Base-by-base conservation (phyloP, 768 basidiomycete genomes). In the Hemileccinum impolitum region DNA sequence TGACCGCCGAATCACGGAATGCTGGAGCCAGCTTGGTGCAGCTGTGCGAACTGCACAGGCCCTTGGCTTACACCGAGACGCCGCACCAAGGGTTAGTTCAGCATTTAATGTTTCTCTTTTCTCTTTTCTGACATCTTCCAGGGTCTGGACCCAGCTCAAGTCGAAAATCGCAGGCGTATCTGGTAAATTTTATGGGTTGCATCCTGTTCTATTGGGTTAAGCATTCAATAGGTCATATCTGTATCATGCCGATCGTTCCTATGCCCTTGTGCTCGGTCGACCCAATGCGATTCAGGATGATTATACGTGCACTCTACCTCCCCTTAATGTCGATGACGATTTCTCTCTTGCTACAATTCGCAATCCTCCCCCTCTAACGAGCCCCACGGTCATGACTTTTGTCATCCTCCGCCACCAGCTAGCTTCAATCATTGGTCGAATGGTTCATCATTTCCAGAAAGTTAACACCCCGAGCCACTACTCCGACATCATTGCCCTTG, bases 21-120 rank as follows among this genome's bases (percentile, higher is more conserved):
- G 93, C 60, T 97, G 94, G 92, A 92, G 90, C 64, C 92, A 95
- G 60, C 75, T 97, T 15, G 94, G 94, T 31, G 93, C 94, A 6
- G 91, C 91, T 41, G 85, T 97, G 13, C 72, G 93, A 51, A 96
- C 94, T 28, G 94, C 93, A 9, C 93, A 95, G 60, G 94, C 94
- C 3, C 80, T 97, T 18, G 94, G 94, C 9, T 70, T 97, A 31
- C 94, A 96, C 69, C 79, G 94, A 43, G 94, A 97, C 67, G 90
- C 88, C 10, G 79, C 84, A 2, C 83, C 82, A 30, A 83, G 90
- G 75, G 90, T 93, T 61, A 62, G 80, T 56, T n/a, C 23, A 38
- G 39, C 35, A 5, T 37, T 30, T 17, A 17, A 37, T 23, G n/a
- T 52, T 42, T 12, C 9, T 17, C 12, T 37, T 41, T 39, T 38